Conservation (phyloP, 352 stramenopile genomes). For the Nothophytophthora sp. region DNA sequence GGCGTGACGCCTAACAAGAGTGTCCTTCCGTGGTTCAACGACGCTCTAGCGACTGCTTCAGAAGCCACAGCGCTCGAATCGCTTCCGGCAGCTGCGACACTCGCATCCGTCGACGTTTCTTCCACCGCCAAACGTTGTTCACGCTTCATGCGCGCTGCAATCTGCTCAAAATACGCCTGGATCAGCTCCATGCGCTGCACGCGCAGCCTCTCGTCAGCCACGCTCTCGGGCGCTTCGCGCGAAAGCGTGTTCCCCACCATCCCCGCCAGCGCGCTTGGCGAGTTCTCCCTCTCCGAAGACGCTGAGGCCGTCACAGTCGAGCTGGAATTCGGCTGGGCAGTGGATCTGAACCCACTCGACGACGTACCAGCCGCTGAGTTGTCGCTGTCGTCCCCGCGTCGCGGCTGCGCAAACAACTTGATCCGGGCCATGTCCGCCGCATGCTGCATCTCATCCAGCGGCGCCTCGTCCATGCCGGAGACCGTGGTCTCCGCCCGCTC, state of each 20-base stretch:
- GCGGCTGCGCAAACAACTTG: conserved; percentile 46
- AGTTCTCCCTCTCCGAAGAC: conserved; percentile 21
- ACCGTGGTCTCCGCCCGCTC: conserved; percentile 34
- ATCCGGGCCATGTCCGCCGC: conserved; percentile 53
- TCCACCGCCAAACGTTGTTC: neutral
- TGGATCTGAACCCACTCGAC: neutral
- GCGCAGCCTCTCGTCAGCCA: conserved; percentile 34
- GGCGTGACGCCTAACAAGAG: conserved; percentile 21
- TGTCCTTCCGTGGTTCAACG: neutral
- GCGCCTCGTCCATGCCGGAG: conserved; percentile 52
- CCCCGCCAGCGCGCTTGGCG: conserved; percentile 31
- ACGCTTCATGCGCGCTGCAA: conserved; percentile 21
- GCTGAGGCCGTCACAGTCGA: neutral
- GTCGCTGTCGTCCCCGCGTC: conserved; percentile 1
- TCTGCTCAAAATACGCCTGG: conserved; percentile 39
- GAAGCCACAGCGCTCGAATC: no score
- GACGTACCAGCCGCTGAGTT: no score
- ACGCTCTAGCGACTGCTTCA: neutral
- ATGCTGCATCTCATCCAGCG: conserved; percentile 62
- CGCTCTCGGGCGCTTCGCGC: conserved; percentile 35
- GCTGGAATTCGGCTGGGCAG: no score
- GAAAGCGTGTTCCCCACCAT: conserved; percentile 44
- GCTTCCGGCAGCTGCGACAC: neutral
- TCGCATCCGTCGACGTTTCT: neutral
- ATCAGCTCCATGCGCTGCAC: conserved; percentile 41